Evolutionary conservation across 257 asterid species (phyloP).

Genomic region (Thymus quinquecostatus): DNA sequence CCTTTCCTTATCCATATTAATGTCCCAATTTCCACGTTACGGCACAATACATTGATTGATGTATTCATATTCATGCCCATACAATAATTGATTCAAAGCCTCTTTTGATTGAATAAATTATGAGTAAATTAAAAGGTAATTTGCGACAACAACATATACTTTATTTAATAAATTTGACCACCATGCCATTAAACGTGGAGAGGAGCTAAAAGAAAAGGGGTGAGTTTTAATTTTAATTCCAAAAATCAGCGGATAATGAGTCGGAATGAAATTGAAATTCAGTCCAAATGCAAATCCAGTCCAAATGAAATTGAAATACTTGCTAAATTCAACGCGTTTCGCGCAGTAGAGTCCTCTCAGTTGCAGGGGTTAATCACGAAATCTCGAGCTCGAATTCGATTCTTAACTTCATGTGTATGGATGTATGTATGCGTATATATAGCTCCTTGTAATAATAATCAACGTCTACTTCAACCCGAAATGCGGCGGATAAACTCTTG

Average conservation of each 20-base stretch:
- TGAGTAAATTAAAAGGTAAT: background rate
- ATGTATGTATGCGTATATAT: too few species aligned
- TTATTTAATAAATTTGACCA: background rate
- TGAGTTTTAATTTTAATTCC: too few species aligned
- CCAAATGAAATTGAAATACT: slow-evolving; percentile 57
- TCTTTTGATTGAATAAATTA: too few species aligned
- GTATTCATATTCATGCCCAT: background rate
- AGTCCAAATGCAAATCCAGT: slow-evolving; percentile 42
- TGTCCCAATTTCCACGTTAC: slow-evolving; percentile 21
- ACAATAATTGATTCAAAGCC: background rate
- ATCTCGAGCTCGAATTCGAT: slow-evolving; percentile 36
- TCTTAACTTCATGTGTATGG: background rate
- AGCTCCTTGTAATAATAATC: background rate
- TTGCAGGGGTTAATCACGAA: slow-evolving; percentile 38
- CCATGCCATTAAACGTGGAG: background rate
- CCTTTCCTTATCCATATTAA: background rate
- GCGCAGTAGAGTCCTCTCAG: slow-evolving; percentile 16
- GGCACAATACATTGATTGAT: slow-evolving; percentile 11
- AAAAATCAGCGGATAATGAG: slow-evolving; percentile 38
- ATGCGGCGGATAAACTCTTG: slow-evolving; percentile 45
- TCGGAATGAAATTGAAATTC: slow-evolving; percentile 91
- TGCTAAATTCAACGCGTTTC: slow-evolving; percentile 60
- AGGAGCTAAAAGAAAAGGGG: too few species aligned
- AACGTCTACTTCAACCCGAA: slow-evolving; percentile 30
- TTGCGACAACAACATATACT: background rate